phyloP scores from a whole-genome alignment of 352 stramenopile genomes.

The Thalassiosira hispida region DNA sequence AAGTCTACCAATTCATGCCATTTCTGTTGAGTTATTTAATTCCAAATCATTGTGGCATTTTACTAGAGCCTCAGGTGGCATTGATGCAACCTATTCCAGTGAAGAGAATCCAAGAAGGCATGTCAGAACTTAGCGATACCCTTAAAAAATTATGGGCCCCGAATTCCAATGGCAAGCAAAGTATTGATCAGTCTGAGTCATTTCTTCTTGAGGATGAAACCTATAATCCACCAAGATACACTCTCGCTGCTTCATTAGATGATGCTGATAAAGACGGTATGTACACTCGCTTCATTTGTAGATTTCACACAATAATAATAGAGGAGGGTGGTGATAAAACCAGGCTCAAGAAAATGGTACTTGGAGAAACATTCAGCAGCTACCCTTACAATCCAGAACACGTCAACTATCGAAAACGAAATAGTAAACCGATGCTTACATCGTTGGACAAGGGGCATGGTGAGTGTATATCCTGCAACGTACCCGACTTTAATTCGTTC shows the following conservation, averaged over 20 bases:
- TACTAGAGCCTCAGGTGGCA: constrained; percentile 28
- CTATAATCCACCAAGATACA: constrained; percentile 33
- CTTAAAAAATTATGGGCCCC: neutral
- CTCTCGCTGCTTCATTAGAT: constrained; percentile 30
- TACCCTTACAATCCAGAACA: constrained; percentile 78
- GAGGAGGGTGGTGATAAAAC: neutral
- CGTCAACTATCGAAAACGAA: constrained; percentile 58
- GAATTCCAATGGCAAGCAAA: neutral
- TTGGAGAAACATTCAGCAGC: constrained; percentile 67
- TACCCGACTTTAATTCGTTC: too few relatives aligned
- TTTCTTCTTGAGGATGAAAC: neutral
- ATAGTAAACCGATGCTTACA: constrained; percentile 49
- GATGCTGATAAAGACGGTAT: constrained; percentile 46
- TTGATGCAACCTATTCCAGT: constrained; percentile 66
- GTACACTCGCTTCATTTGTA: constrained; percentile 61
- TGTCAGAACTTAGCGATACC: neutral
- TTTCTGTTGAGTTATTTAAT: too few relatives aligned
- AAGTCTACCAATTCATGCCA: neutral
- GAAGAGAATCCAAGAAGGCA: constrained; percentile 19
- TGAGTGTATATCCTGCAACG: too few relatives aligned
- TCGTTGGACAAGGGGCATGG: constrained; percentile 27
- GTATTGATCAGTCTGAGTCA: constrained; percentile 3
- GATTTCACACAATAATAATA: constrained; percentile 41
- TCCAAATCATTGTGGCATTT: too few relatives aligned
- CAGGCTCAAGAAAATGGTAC: constrained; percentile 31